phyloP scores from a whole-genome alignment of 495 filamentous ascomycete species.

The Penicillium canescens region DNA sequence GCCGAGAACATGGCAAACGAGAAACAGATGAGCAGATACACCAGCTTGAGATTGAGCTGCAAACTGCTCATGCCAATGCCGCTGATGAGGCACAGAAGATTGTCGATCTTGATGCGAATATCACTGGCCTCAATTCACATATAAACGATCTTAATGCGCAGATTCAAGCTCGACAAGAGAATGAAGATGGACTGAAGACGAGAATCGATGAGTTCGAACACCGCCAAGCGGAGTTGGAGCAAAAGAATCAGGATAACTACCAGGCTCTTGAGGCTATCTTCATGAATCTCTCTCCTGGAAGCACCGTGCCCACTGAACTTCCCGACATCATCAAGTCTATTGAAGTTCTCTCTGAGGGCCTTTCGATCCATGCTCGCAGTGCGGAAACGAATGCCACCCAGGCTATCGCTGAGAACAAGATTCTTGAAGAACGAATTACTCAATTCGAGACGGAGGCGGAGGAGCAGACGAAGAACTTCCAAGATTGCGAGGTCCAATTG shows the following conservation, averaged over 20 bases:
- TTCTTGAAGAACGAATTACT: conserved; percentile 50
- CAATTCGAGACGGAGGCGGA: conserved; percentile 43
- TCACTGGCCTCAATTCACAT: no score
- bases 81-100: conserved; percentile 57
- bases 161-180: conserved; percentile 52
- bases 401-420: conserved; percentile 40
- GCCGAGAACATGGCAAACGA: conserved; percentile 73
- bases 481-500: conserved; percentile 38
- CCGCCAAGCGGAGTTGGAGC: conserved; percentile 43
- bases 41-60: conserved; percentile 69
- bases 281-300: conserved; percentile 58
- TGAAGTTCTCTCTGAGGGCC: conserved; percentile 58
- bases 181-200: conserved; percentile 42
- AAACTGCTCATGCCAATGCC: conserved; percentile 56
- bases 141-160: conserved; percentile 40
- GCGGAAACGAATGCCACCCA: conserved; percentile 41
- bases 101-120: conserved; percentile 38
- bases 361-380: conserved; percentile 46
- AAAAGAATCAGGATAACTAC: conserved; percentile 51
- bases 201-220: conserved; percentile 52
- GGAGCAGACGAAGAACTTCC: conserved; percentile 46
- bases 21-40: conserved; percentile 66
- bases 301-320: conserved; percentile 56
- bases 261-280: conserved; percentile 62
- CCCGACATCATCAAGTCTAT: conserved; percentile 62